A percentile compares a stretch with the other conserved stretches of the same genome.
These are phyloP conservation scores for Suillus subluteus DNA, from an alignment of 768 basidiomycete genomes.

Conservation along the genomic window DNA sequence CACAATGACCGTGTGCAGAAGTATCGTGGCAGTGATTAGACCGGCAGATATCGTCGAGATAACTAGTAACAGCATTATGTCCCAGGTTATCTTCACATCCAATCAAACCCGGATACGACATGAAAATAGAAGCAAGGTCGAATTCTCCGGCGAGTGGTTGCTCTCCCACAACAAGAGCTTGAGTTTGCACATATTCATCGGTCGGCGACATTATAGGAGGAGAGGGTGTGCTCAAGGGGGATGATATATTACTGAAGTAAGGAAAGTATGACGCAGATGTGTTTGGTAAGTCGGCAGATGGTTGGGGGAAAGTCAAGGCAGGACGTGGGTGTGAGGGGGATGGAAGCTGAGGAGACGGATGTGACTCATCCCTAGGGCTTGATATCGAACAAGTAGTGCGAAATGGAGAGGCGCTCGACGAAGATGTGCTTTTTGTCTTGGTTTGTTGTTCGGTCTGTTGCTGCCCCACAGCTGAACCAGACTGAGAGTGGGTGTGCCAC, in stretches of 20 bases:
- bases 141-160: slow-evolving; percentile 39
- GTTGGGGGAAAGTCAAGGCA: slow-evolving; percentile 34
- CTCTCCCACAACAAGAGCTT: slow-evolving; percentile 29
- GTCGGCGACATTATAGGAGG: slow-evolving; percentile 47
- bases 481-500: slow-evolving; percentile 26
- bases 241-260: slow-evolving; percentile 23
- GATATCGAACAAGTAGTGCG: slow-evolving; percentile 7
- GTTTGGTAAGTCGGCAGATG: slow-evolving; percentile 17
- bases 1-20: slow-evolving; percentile 47
- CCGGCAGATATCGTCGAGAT: slow-evolving; percentile 14
- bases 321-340: slow-evolving; percentile 36
- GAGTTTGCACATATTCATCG: slow-evolving; percentile 44
- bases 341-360: slow-evolving; percentile 22
- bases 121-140: slow-evolving; percentile 46
- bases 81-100: slow-evolving; percentile 20
- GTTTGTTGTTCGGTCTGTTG: slow-evolving; percentile 14
- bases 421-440: not conserved
- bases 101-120: slow-evolving; percentile 34
- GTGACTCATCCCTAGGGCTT: slow-evolving; percentile 5
- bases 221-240: slow-evolving; percentile 32
- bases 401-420: slow-evolving; percentile 9
- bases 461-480: slow-evolving; percentile 21
- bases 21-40: slow-evolving; percentile 21
- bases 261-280: slow-evolving; percentile 19
- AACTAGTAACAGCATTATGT: slow-evolving; percentile 8